These are phyloP conservation scores for Cynara cardunculus DNA, from an alignment of 129 eudicot species.

Conservation along the genomic window DNA sequence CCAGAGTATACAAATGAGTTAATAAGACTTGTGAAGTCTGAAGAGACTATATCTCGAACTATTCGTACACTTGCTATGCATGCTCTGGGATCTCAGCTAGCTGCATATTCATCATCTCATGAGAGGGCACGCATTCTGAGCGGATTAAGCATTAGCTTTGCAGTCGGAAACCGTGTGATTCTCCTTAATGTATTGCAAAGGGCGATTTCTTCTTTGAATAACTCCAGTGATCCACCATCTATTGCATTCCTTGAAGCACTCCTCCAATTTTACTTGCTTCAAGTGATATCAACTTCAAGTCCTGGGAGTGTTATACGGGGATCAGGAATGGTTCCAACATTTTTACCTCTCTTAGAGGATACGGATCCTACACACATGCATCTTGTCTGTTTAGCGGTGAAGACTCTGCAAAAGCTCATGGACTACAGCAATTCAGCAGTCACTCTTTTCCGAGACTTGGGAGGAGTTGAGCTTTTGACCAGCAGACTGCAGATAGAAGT, in stretches of 20 bases:
- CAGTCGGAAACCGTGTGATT: slow-evolving; percentile 86
- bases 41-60: slow-evolving; percentile 71
- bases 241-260: slow-evolving; percentile 93
- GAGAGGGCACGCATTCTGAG: slow-evolving; percentile 85
- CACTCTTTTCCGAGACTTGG: slow-evolving; percentile 87
- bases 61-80: slow-evolving; percentile 86
- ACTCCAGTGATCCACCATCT: slow-evolving; percentile 71
- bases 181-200: slow-evolving; percentile 86
- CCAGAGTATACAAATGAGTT: slow-evolving; percentile 95
- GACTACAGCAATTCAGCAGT: slow-evolving; percentile 98
- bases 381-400: slow-evolving; percentile 88
- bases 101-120: slow-evolving; percentile 95
- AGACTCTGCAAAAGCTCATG: slow-evolving; percentile 92
- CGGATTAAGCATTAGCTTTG: slow-evolving; percentile 89
- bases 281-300: slow-evolving; percentile 91
- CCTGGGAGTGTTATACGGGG: slow-evolving; percentile 87
- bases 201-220: slow-evolving; percentile 75
- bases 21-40: slow-evolving; percentile 86
- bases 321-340: slow-evolving; percentile 98
- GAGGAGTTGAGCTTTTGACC: slow-evolving; percentile 86
- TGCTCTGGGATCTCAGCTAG: slow-evolving; percentile 91
- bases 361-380: slow-evolving; percentile 74
- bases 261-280: slow-evolving; percentile 86
- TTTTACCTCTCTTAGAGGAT: slow-evolving; percentile 89
- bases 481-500: slow-evolving; percentile 84